Evolutionary conservation across 352 stramenopile genomes (phyloP).

Genomic region (Pythium apleroticum): DNA sequence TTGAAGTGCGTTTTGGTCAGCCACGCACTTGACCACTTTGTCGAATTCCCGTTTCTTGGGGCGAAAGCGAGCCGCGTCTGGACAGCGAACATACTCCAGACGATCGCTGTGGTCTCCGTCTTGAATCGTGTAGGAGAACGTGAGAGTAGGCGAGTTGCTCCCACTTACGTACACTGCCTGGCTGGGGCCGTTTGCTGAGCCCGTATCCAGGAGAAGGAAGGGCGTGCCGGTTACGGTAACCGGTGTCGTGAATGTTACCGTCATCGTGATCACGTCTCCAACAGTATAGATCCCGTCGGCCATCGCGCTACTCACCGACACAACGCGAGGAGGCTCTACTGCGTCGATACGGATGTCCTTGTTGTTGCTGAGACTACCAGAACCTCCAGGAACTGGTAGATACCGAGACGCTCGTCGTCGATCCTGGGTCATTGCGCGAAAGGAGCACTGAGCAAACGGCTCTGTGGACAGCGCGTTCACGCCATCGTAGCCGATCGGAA

Average conservation of each 20-base stretch:
- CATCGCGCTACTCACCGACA: conserved; percentile 45
- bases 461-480: conserved; percentile 48
- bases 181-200: conserved; percentile 1
- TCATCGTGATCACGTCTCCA: conserved; percentile 46
- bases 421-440: conserved; percentile 28
- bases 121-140: conserved; percentile 60
- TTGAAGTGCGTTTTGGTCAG: conserved; percentile 45
- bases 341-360: conserved; percentile 68
- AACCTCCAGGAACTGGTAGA: conserved; percentile 39
- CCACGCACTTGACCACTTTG: conserved; percentile 54
- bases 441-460: conserved; percentile 3
- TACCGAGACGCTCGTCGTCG: conserved; percentile 42
- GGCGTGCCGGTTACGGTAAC: conserved; percentile 50
- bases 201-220: conserved; percentile 34
- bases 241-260: conserved; percentile 48
- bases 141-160: conserved; percentile 35
- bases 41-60: conserved; percentile 36
- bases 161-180: conserved; percentile 44
- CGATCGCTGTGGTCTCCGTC: conserved; percentile 52
- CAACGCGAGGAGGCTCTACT: conserved; percentile 46
- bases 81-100: conserved; percentile 59
- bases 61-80: conserved; percentile 30
- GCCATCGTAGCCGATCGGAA: conserved; percentile 57
- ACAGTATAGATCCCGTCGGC: conserved; percentile 59
- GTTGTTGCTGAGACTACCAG: conserved; percentile 62